Evolutionary conservation across 257 asterid species (phyloP), one percentile per base, ranked within the genome.

Genomic region (Solanum stenotomum): DNA sequence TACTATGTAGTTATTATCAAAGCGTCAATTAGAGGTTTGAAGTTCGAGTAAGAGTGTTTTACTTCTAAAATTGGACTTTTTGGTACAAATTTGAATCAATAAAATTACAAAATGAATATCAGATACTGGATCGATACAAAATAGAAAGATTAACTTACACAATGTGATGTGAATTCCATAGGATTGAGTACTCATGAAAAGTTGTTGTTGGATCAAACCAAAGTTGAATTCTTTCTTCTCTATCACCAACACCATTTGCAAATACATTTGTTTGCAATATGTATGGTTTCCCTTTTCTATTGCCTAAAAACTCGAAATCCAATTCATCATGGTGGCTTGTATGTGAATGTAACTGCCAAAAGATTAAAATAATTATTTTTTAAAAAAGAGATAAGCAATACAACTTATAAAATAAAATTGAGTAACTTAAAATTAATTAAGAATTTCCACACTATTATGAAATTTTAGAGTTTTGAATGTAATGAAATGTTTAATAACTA

Each of bases 291-390:
- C 89, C 86, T 33, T 81, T 67, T 79, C 87, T 67, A 74, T 78
- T 81, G 5, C 89, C 83, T 33, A 87, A 81, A 85, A 87, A 65
- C 83, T 81, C 89, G 35, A 81, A 87, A 81, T 87, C 89, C 16
- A 87, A 34, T 42, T 87, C 89, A 56, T 65, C 85, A 14, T 79
- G 71, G 6, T 83, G 10, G 5, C 2, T 18, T 79, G 71, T 87
- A 67, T 63, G 85, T 35, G 83, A 87, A 59, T 59, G 83, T 61
- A 87, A 6, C 87, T 87, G 25, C 76, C 70, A 65, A 71, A 68
- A 68, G 16, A 4, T 46, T 4, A 86, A 6, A 75, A 42, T 3
- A 42, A 10, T 35, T 35, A 35, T 35, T 35, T 33, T 35, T 3
- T 0, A 2, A 35, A 75, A 37, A 8, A 15, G 4, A 14, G 59